Percentiles rank a stretch among this genome's conserved stretches.
Conservation (phyloP, 768 basidiomycete genomes). For the Suillus cothurnatus region DNA sequence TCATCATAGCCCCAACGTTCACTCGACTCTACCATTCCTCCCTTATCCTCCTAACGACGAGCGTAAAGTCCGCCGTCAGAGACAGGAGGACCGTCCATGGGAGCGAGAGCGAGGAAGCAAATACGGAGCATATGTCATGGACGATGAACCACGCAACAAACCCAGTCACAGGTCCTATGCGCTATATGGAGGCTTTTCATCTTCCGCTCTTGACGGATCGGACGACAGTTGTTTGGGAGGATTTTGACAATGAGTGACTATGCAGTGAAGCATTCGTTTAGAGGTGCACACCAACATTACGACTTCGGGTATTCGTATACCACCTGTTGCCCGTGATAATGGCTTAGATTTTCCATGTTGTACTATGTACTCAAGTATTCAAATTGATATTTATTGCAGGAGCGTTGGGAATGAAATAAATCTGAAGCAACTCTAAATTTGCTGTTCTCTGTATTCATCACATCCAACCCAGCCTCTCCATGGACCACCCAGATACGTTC, state of each 20-base stretch:
- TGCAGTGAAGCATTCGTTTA: not conserved
- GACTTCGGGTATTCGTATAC: not conserved
- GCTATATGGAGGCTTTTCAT: slow-evolving; percentile 5
- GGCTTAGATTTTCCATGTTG: slow-evolving; percentile 13
- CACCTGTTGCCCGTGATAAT: slow-evolving; percentile 7
- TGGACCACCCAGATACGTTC: slow-evolving; percentile 42
- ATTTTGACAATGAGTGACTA: slow-evolving; percentile 9
- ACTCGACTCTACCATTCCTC: slow-evolving; percentile 11
- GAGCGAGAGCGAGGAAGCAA: slow-evolving; percentile 15
- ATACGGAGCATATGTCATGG: slow-evolving; percentile 6
- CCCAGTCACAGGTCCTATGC: slow-evolving; percentile 11
- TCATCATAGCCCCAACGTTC: slow-evolving; percentile 6
- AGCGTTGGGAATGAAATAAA: not conserved
- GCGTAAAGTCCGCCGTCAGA: slow-evolving; percentile 17
- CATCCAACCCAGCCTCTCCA: slow-evolving; percentile 43
- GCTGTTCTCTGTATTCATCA: not conserved
- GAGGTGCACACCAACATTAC: slow-evolving; percentile 1
- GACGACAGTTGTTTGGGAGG: slow-evolving; percentile 22
- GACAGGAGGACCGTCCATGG: slow-evolving; percentile 17
- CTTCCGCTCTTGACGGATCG: slow-evolving; percentile 4
- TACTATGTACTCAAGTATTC: slow-evolving; percentile 6
- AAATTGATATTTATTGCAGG: slow-evolving; percentile 5
- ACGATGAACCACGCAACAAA: slow-evolving; percentile 15
- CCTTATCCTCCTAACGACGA: slow-evolving; percentile 10
- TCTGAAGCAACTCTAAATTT: not conserved